phyloP scores from a whole-genome alignment of 108 stramenopile genomes.

The Aureococcus anophagefferens region DNA sequence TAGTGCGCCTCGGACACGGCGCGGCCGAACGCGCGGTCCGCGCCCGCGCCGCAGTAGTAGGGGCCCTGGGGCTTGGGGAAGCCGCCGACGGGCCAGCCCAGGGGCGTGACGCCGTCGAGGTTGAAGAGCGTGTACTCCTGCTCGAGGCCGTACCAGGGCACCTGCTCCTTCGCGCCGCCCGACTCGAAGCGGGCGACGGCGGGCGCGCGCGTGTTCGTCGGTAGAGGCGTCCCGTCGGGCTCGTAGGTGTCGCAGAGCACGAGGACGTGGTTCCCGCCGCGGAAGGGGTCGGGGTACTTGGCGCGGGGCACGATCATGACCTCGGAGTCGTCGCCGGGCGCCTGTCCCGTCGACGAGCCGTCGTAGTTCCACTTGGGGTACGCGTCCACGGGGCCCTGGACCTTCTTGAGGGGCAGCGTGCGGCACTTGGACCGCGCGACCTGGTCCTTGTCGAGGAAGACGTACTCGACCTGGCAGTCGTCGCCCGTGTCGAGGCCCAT shows the following conservation, averaged over 20 bases:
- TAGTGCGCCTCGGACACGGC: constrained; percentile 82
- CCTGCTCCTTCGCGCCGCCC: constrained; percentile 49
- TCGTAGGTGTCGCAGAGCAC: constrained; percentile 93
- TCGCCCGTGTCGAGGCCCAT: too few relatives aligned
- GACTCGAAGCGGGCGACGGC: constrained; percentile 67
- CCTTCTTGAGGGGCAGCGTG: too few relatives aligned
- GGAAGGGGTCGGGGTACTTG: constrained; percentile 88
- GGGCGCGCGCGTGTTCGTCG: constrained; percentile 60
- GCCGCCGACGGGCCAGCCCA: constrained; percentile 90
- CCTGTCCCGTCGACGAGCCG: constrained; percentile 85
- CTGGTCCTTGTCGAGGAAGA: too few relatives aligned
- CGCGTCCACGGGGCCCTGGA: constrained; percentile 25
- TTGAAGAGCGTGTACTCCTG: constrained; percentile 99
- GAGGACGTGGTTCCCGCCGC: constrained; percentile 76
- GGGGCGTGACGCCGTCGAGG: constrained; percentile 70
- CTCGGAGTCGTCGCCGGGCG: constrained; percentile 91
- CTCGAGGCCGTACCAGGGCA: constrained; percentile 86
- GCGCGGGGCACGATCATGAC: constrained; percentile 69
- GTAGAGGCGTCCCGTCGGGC: constrained; percentile 72
- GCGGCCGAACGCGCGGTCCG: constrained; percentile 87
- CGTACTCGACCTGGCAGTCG: too few relatives aligned
- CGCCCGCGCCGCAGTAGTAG: constrained; percentile 92
- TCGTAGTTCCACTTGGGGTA: constrained; percentile 95
- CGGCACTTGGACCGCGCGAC: too few relatives aligned
- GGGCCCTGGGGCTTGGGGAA: constrained; percentile 71